Evolutionary conservation across 2,329 filamentous ascomycete species (phyloP).

Genomic region (Arthrobotrys musiformis): DNA sequence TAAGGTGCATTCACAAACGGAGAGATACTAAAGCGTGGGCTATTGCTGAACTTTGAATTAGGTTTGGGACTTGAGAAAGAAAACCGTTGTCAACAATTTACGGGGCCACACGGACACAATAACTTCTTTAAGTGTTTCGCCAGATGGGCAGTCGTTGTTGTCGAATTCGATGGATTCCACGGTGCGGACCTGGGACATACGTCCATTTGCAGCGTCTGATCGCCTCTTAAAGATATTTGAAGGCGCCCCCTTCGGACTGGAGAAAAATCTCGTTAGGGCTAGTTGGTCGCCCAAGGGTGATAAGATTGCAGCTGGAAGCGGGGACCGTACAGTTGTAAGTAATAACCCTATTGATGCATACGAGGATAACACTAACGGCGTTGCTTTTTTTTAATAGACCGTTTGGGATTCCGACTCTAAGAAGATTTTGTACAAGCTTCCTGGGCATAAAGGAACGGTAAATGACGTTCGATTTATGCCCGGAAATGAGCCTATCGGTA

Average conservation of each 20-base stretch:
- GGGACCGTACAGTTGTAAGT: slow-evolving; percentile 82
- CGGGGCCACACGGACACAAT: slow-evolving; percentile 90
- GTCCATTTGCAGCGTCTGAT: slow-evolving; percentile 90
- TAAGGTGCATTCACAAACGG: slow-evolving; percentile 66
- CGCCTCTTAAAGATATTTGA: slow-evolving; percentile 71
- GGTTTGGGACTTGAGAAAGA: slow-evolving; percentile 93
- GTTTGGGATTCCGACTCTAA: slow-evolving; percentile 91
- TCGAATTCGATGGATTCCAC: slow-evolving; percentile 96
- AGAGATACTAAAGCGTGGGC: neutral
- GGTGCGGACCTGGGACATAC: slow-evolving; percentile 93
- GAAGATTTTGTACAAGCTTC: slow-evolving; percentile 92
- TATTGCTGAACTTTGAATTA: slow-evolving; percentile 21
- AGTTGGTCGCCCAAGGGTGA: slow-evolving; percentile 90
- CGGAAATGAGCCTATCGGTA: slow-evolving; percentile 84
- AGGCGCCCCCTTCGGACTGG: slow-evolving; percentile 84
- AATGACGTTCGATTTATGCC: slow-evolving; percentile 95
- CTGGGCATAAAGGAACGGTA: slow-evolving; percentile 92
- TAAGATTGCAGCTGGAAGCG: slow-evolving; percentile 86
- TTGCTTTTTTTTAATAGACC: slow-evolving; percentile 20
- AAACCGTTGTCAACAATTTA: slow-evolving; percentile 86
- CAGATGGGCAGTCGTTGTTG: slow-evolving; percentile 87
- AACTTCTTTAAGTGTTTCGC: slow-evolving; percentile 89
- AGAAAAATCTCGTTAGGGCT: slow-evolving; percentile 89
- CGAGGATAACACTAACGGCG: neutral
- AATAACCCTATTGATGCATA: neutral